These are phyloP conservation scores for Podospora didyma DNA, from an alignment of 495 filamentous ascomycete species.

Conservation along the genomic window DNA sequence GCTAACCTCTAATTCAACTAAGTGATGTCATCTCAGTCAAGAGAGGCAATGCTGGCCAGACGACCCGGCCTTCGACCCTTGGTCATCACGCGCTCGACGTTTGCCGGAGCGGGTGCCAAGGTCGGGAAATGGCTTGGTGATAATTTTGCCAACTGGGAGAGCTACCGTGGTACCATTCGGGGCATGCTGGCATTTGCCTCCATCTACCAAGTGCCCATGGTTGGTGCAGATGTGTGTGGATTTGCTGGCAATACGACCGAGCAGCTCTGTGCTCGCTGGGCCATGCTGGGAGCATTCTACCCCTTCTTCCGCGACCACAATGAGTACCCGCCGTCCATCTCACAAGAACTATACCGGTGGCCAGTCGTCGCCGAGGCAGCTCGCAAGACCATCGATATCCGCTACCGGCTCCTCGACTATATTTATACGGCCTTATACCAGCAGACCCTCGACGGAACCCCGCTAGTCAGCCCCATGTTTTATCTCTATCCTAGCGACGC, in stretches of 20 bases:
- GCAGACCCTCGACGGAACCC: conserved; percentile 65
- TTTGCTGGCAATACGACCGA: conserved; percentile 70
- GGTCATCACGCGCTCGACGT: conserved; percentile 81
- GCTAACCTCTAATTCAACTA: conserved; percentile 41
- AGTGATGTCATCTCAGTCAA: conserved; percentile 71
- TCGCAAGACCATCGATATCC: conserved; percentile 66
- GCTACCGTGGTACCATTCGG: conserved; percentile 66
- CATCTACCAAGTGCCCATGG: conserved; percentile 81
- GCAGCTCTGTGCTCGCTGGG: conserved; percentile 79
- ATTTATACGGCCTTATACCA: conserved; percentile 70
- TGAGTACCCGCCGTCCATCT: conserved; percentile 32
- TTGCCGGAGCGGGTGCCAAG: conserved; percentile 70
- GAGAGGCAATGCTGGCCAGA: conserved; percentile 63
- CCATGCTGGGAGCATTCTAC: conserved; percentile 72
- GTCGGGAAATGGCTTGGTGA: conserved; percentile 91
- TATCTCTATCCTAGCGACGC: conserved; percentile 67
- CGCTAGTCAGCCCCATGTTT: conserved; percentile 64
- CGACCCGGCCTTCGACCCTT: conserved; percentile 66
- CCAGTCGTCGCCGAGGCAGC: conserved; percentile 60
- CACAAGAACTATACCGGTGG: conserved; percentile 83
- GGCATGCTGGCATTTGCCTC: conserved; percentile 70
- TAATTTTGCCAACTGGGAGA: conserved; percentile 68
- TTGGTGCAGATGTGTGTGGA: conserved; percentile 79
- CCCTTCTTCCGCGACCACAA: conserved; percentile 87
- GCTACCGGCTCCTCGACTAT: conserved; percentile 76